phyloP scores from a whole-genome alignment of 23 red algal genomes.

The Agarophyton chilense region DNA sequence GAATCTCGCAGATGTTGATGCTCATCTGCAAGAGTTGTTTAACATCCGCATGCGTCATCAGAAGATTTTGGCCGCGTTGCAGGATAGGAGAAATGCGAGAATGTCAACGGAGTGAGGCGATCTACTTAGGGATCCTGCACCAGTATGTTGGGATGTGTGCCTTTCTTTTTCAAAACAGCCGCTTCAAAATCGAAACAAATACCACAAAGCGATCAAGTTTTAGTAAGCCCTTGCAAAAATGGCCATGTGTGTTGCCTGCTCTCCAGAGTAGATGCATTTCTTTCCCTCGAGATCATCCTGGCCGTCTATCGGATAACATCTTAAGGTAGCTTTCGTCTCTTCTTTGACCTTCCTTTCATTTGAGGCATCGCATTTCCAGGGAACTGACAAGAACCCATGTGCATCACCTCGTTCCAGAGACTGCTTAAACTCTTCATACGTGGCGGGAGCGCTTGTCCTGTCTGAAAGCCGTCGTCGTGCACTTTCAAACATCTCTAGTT shows the following conservation, averaged over 20 bases:
- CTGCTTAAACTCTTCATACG: slow-evolving; percentile 84
- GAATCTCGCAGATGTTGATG: not conserved
- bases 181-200: too few relatives aligned
- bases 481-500: slow-evolving; percentile 68
- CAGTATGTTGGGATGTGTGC: too few relatives aligned
- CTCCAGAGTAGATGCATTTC: slow-evolving; percentile 89
- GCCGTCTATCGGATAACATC: slow-evolving; percentile 87
- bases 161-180: too few relatives aligned
- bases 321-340: slow-evolving; percentile 91
- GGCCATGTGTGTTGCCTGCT: slow-evolving; percentile 98
- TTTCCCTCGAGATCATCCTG: slow-evolving; percentile 73
- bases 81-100: not conserved
- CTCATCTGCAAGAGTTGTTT: slow-evolving; percentile 15
- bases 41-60: slow-evolving; percentile 27
- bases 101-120: not conserved
- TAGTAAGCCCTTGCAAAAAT: slow-evolving; percentile 91
- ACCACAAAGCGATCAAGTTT: too few relatives aligned
- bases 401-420: slow-evolving; percentile 37
- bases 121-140: too few relatives aligned
- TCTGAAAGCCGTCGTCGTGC: slow-evolving; percentile 37
- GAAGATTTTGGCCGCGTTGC: slow-evolving; percentile 4
- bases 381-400: slow-evolving; percentile 85
- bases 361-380: slow-evolving; percentile 84
- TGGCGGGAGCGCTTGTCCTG: slow-evolving; percentile 26
- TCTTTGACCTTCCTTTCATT: slow-evolving; percentile 90